These are phyloP conservation scores for Diutina scorzettiae DNA, from an alignment of 1,139 yeast genomes.

Conservation along the genomic window DNA sequence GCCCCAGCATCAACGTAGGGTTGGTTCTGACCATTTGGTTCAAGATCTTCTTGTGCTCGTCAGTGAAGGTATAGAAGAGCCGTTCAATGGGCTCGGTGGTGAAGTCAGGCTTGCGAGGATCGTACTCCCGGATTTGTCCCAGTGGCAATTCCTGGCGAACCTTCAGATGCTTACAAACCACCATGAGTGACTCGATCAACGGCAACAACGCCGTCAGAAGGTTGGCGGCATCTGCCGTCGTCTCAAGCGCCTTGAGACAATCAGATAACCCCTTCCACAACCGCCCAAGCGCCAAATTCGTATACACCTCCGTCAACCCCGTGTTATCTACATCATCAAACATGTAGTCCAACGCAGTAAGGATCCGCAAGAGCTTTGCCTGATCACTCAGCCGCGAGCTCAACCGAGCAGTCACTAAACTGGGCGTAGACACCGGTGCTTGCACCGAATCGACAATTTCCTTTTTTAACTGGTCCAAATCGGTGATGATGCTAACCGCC, in stretches of 20 bases:
- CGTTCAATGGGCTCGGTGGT: slow-evolving; percentile 68
- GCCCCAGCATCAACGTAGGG: slow-evolving; percentile 94
- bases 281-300: slow-evolving; percentile 57
- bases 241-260: background rate
- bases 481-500: slow-evolving; percentile 46
- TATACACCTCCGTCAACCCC: slow-evolving; percentile 46
- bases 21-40: slow-evolving; percentile 88
- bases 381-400: slow-evolving; percentile 81
- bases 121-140: slow-evolving; percentile 48
- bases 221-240: slow-evolving; percentile 16
- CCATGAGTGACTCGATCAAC: slow-evolving; percentile 86
- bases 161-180: slow-evolving; percentile 81
- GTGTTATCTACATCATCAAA: slow-evolving; percentile 32
- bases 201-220: slow-evolving; percentile 81
- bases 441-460: slow-evolving; percentile 21
- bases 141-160: slow-evolving; percentile 46
- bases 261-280: slow-evolving; percentile 71
- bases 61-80: slow-evolving; percentile 78
- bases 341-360: slow-evolving; percentile 83
- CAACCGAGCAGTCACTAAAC: slow-evolving; percentile 47
- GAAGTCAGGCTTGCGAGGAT: slow-evolving; percentile 46
- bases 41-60: slow-evolving; percentile 76
- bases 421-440: slow-evolving; percentile 7
- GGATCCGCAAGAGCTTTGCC: slow-evolving; percentile 69
- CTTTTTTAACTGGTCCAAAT: slow-evolving; percentile 38